Conservation (phyloP, 306 rosid genomes). For the Argentina anserina region DNA sequence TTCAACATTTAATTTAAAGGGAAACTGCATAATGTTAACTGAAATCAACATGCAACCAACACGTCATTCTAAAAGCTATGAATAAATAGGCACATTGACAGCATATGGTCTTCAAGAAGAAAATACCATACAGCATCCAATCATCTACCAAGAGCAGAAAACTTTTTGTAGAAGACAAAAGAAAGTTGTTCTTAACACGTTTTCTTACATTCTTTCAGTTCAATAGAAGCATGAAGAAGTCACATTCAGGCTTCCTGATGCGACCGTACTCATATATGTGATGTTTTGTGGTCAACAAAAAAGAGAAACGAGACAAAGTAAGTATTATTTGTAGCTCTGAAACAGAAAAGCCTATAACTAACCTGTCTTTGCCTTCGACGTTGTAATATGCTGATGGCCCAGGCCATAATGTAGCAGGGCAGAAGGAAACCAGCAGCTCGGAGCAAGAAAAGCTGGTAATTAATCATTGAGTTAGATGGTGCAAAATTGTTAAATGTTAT, state of each 20-base stretch:
- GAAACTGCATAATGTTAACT: not conserved
- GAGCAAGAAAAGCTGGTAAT: slow-evolving; percentile 50
- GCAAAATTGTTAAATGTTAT: not conserved
- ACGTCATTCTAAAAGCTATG: not conserved
- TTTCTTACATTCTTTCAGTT: slow-evolving; percentile 1
- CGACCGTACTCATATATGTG: not conserved
- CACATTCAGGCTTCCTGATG: not conserved
- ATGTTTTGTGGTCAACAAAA: not conserved
- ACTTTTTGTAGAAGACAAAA: slow-evolving; percentile 7
- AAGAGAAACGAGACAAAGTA: not conserved
- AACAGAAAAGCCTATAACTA: slow-evolving; percentile 23
- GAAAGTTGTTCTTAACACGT: slow-evolving; percentile 10
- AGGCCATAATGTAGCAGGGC: slow-evolving; percentile 54
- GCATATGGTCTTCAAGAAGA: not conserved
- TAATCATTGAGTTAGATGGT: slow-evolving; percentile 18
- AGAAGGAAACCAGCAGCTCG: slow-evolving; percentile 60
- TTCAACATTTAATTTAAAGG: not conserved
- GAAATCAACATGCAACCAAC: not conserved
- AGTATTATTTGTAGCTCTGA: not conserved
- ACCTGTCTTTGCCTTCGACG: slow-evolving; percentile 65
- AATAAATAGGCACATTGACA: not conserved
- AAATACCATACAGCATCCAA: not conserved
- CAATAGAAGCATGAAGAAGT: slow-evolving; percentile 7
- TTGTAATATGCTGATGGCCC: slow-evolving; percentile 59
- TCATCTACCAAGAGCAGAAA: slow-evolving; percentile 4